Percentiles rank a stretch among this genome's conserved stretches.
Conservation (phyloP, 768 basidiomycete genomes). For the Zangia roseola region DNA sequence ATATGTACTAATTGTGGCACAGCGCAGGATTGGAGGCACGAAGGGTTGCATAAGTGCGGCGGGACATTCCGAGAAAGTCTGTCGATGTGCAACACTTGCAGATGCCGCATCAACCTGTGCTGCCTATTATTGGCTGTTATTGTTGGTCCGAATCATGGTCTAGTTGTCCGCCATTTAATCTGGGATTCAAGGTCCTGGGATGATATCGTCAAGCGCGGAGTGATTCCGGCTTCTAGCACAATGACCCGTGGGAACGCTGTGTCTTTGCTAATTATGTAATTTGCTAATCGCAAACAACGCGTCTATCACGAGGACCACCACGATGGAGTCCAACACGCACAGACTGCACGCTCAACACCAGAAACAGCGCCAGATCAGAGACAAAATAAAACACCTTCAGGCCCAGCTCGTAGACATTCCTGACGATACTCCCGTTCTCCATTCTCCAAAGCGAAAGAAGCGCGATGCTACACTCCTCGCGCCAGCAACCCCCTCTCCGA, state of each 20-base stretch:
- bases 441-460: constrained; percentile 51
- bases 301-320: constrained; percentile 6
- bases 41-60: constrained; percentile 25
- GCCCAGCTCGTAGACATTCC: constrained; percentile 48
- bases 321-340: constrained; percentile 57
- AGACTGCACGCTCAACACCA: constrained; percentile 38
- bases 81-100: constrained; percentile 4
- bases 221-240: not conserved
- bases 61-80: constrained; percentile 34
- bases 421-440: constrained; percentile 19
- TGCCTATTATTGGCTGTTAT: constrained; percentile 10
- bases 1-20: constrained; percentile 31
- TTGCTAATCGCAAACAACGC: constrained; percentile 14
- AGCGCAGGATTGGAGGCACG: constrained; percentile 18
- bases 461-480: constrained; percentile 39
- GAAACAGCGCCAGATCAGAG: constrained; percentile 49
- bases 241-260: constrained; percentile 12
- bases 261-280: constrained; percentile 20
- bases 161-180: constrained; percentile 1
- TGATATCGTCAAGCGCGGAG: constrained; percentile 4
- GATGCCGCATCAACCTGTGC: constrained; percentile 15
- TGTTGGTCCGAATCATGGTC: not conserved
- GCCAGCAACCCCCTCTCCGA: constrained; percentile 63
- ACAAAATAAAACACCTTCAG: constrained; percentile 56
- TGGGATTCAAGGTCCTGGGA: constrained; percentile 3